Evolutionary conservation across 495 filamentous ascomycete species (phyloP).

Genomic region (Ascodesmis nigricans): DNA sequence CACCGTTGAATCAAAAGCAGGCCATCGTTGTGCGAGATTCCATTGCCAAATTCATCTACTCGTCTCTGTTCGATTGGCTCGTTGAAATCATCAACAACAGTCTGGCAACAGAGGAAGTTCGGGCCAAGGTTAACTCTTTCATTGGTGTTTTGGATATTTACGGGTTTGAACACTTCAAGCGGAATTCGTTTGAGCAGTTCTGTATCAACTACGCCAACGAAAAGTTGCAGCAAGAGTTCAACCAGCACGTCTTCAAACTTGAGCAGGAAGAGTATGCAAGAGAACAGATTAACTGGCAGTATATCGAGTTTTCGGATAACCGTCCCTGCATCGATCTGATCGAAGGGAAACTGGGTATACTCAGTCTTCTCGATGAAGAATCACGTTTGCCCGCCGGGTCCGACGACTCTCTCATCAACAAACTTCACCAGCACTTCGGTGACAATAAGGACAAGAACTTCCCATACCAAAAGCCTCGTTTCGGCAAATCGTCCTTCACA

Average conservation of each 20-base stretch:
- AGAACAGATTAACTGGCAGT: slow-evolving; percentile 97
- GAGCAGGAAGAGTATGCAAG: slow-evolving; percentile 96
- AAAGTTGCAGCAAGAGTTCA: slow-evolving; percentile 98
- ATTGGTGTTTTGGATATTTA: slow-evolving; percentile 99
- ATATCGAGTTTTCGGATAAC: slow-evolving; percentile 99
- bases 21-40: slow-evolving; percentile 90
- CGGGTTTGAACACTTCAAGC: slow-evolving; percentile 98
- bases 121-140: slow-evolving; percentile 67
- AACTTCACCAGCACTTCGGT: slow-evolving; percentile 86
- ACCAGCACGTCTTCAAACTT: slow-evolving; percentile 98
- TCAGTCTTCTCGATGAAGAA: slow-evolving; percentile 88
- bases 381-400: slow-evolving; percentile 91
- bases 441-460: slow-evolving; percentile 73
- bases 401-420: slow-evolving; percentile 92
- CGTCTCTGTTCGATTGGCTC: slow-evolving; percentile 94
- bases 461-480: slow-evolving; percentile 82
- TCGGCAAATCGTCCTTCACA: slow-evolving; percentile 93
- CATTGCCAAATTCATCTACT: slow-evolving; percentile 97
- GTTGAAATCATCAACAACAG: slow-evolving; percentile 85
- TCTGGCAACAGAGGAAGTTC: slow-evolving; percentile 71
- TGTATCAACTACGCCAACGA: slow-evolving; percentile 99
- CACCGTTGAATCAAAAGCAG: slow-evolving; percentile 83
- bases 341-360: slow-evolving; percentile 82
- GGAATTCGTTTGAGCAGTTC: slow-evolving; percentile 99
- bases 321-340: slow-evolving; percentile 99